Base-by-base conservation (phyloP, 1,139 yeast species). In the Saccharomyces hybrid region DNA sequence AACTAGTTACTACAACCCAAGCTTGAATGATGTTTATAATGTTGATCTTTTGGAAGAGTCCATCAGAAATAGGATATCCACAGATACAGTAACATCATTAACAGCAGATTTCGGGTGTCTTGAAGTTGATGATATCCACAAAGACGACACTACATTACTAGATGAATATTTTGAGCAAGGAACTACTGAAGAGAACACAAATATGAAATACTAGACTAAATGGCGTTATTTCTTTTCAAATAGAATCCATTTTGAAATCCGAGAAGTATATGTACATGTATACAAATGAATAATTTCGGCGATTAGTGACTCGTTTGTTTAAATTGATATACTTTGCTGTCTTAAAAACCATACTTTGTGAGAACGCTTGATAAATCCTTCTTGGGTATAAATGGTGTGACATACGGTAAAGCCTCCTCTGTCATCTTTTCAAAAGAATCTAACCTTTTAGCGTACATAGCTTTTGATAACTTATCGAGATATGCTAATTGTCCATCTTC, bases 41-140 rank as follows among this genome's bases (percentile, higher is more conserved):
- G 42, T 34, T 14, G 9, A 14, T 4, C 42, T 34, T 34, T 14
- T 34, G 11, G 90, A 87, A 59, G 96, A 89, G 65, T 88, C 83
- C 64, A 81, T 89, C 42, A 78, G 77, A 49, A 80, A 83, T 52
- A 74, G 75, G 49, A 77, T 82, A 4, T 71, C 42, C 16, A 34
- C 16, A 34, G 42, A 14, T 14, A 14, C 42, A 8, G 21, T 34
- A 3, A 34, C 14, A 14, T 34, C 42, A 5, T 4, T 34, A 9
- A 34, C 16, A 14, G 21, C 19, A 12, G 9, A 11, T 34, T 34
- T 34, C 21, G 4, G 12, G 21, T 16, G 8, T 34, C 42, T 34
- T 34, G 42, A 14, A 19, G 14, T 34, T 34, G 42, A 34, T 16
- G 42, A 34, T 14, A 14, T 8, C 21, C 16, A 14, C 42, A 14